A percentile compares a stretch with the other conserved stretches of the same genome.
These are phyloP conservation scores for Colletotrichum falcatum DNA, from an alignment of 2,329 filamentous ascomycete genomes.

Conservation along the genomic window DNA sequence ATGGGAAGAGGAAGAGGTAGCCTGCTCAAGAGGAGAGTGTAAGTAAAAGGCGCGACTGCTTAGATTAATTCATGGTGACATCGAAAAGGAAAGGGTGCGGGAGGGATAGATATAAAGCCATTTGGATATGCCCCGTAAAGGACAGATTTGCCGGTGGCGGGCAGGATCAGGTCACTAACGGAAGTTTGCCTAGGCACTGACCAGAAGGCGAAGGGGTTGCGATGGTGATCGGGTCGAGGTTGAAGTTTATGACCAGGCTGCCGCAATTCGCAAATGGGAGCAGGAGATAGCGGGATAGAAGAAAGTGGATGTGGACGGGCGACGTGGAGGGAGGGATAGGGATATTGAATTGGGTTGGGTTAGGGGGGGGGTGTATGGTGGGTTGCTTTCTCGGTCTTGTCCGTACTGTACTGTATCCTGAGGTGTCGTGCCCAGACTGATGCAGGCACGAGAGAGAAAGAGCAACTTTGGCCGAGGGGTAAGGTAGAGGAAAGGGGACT, in stretches of 20 bases:
- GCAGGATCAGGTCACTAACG: constrained; percentile 33
- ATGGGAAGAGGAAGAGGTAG: constrained; percentile 45
- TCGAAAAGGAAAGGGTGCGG: constrained; percentile 24
- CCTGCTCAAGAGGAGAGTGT: constrained; percentile 29
- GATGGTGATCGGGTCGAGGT: constrained; percentile 29
- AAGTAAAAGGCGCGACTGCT: constrained; percentile 40
- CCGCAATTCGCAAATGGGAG: constrained; percentile 39
- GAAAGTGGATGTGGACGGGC: constrained; percentile 41
- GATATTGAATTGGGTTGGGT: constrained; percentile 39
- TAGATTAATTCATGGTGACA: constrained; percentile 31
- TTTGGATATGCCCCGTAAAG: constrained; percentile 25
- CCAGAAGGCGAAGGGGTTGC: constrained; percentile 14
- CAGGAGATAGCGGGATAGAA: constrained; percentile 40
- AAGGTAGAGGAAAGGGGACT: constrained; percentile 18
- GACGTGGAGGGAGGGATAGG: constrained; percentile 41
- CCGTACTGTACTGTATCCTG: constrained; percentile 28
- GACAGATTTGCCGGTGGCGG: constrained; percentile 34
- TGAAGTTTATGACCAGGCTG: constrained; percentile 37
- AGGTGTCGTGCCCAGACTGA: constrained; percentile 40
- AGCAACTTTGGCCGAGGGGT: constrained; percentile 40
- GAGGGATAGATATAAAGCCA: constrained; percentile 35
- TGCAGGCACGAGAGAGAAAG: constrained; percentile 32
- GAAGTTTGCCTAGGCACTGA: constrained; percentile 37
- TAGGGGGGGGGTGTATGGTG: constrained; percentile 34
- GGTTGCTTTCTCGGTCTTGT: constrained; percentile 30